phyloP scores from a whole-genome alignment of 2,329 filamentous ascomycete genomes.

The Xylaria sp. region DNA sequence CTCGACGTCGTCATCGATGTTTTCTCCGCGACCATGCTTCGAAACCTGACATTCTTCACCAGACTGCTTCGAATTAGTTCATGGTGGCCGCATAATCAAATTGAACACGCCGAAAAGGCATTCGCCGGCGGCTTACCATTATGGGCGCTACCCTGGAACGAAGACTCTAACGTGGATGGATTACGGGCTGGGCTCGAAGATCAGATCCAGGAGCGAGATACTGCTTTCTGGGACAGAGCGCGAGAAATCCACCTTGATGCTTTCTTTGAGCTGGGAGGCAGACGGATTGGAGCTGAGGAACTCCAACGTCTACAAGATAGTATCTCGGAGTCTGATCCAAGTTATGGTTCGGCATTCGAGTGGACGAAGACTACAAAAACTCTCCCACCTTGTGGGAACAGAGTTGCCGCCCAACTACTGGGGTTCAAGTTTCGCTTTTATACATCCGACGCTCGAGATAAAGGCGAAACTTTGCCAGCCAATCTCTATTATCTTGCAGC shows the following conservation, averaged over 20 bases:
- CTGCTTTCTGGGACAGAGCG: constrained; percentile 83
- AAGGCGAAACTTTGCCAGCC: constrained; percentile 82
- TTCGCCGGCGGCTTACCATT: constrained; percentile 77
- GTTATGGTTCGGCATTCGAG: constrained; percentile 55
- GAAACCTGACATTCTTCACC: constrained; percentile 93
- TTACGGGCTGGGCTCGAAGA: constrained; percentile 70
- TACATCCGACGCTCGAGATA: constrained; percentile 79
- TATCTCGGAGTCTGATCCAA: constrained; percentile 60
- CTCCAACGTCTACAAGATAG: constrained; percentile 59
- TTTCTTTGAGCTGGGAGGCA: constrained; percentile 88
- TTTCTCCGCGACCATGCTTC: constrained; percentile 91
- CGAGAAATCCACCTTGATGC: constrained; percentile 80
- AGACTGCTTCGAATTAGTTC: constrained; percentile 91
- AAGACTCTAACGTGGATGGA: constrained; percentile 68
- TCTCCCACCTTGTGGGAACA: constrained; percentile 85
- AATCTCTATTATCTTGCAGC: constrained; percentile 94
- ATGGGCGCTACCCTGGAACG: constrained; percentile 79
- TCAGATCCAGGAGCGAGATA: constrained; percentile 73
- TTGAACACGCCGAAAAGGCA: constrained; percentile 54
- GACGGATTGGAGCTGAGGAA: constrained; percentile 71
- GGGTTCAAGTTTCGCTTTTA: constrained; percentile 99
- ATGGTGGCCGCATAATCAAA: constrained; percentile 87
- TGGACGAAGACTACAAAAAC: constrained; percentile 88
- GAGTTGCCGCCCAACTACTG: constrained; percentile 90
- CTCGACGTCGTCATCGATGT: constrained; percentile 95